A percentile compares a stretch with the other conserved stretches of the same genome.
Evolutionary conservation across 139 green algal species (phyloP).

Genomic region (Diplosphaera chodatii): DNA sequence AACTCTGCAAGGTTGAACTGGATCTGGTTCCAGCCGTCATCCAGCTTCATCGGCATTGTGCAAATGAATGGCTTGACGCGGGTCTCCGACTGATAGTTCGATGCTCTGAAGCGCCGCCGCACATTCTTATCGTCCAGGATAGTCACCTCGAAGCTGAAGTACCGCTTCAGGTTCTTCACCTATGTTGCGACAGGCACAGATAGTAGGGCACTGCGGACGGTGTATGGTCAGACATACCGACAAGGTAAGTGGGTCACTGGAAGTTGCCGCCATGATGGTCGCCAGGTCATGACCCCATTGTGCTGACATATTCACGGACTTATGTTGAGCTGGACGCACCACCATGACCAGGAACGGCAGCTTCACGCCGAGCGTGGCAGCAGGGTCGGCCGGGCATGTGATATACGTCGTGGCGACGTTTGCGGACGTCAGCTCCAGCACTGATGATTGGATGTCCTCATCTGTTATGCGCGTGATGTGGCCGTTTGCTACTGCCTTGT

Average conservation of each 20-base stretch:
- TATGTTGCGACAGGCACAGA: no score
- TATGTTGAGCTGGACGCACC: no score
- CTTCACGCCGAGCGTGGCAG: conserved; percentile 93
- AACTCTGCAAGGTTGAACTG: conserved; percentile 97
- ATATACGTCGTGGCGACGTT: conserved; percentile 93
- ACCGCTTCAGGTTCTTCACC: conserved; percentile 97
- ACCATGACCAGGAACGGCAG: conserved; percentile 97
- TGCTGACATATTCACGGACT: no score
- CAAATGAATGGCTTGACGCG: conserved; percentile 96
- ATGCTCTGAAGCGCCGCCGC: conserved; percentile 88
- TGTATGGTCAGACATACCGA: no score
- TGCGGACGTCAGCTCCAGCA: conserved; percentile 86
- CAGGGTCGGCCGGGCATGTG: conserved; percentile 82
- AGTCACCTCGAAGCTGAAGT: conserved; percentile 95
- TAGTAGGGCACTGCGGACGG: no score
- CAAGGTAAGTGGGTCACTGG: no score
- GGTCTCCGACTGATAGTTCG: conserved; percentile 95
- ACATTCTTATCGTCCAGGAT: conserved; percentile 99
- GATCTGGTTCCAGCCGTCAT: conserved; percentile 96
- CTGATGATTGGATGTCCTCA: conserved; percentile 89
- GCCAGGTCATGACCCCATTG: no score
- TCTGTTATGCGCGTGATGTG: conserved; percentile 96
- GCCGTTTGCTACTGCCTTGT: conserved; percentile 87
- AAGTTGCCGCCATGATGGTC: no score
- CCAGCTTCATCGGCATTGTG: conserved; percentile 96